Percentiles rank a stretch among this genome's conserved stretches.
Conservation (phyloP, 495 filamentous ascomycete species). For the Annulohypoxylon moriforme region DNA sequence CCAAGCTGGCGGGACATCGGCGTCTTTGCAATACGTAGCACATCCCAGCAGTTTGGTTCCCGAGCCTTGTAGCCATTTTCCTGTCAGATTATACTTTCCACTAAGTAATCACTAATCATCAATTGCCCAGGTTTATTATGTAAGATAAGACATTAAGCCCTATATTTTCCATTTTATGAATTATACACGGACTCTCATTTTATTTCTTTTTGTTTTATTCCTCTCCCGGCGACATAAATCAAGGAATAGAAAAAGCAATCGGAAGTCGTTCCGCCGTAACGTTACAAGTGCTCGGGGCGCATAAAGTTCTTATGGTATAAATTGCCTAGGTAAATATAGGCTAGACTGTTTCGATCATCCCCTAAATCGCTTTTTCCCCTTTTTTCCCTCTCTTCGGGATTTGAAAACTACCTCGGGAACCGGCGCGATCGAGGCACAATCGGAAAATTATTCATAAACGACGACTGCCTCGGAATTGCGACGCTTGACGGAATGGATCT, state of each 20-base stretch:
- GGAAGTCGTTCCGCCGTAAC: not conserved
- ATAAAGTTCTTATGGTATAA: not conserved
- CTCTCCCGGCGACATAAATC: not conserved
- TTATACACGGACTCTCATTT: not conserved
- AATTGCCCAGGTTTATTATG: not conserved
- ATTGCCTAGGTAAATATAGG: slow-evolving; percentile 3
- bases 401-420: not conserved
- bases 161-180: not conserved
- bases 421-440: not conserved
- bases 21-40: not conserved
- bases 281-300: slow-evolving; percentile 3
- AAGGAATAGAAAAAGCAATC: not conserved
- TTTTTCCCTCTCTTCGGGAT: not conserved
- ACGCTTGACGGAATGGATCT: not conserved
- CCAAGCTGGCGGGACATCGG: slow-evolving; percentile 23
- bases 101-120: not conserved
- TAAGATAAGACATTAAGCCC: not conserved
- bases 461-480: not conserved
- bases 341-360: slow-evolving; percentile 3
- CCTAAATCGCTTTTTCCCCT: not conserved
- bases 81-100: not conserved
- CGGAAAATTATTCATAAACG: slow-evolving; percentile 2
- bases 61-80: not conserved
- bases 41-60: slow-evolving; percentile 7
- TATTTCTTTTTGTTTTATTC: not conserved